Evolutionary conservation across 495 filamentous ascomycete genomes (phyloP).

Genomic region (Talaromyces wortmannii): DNA sequence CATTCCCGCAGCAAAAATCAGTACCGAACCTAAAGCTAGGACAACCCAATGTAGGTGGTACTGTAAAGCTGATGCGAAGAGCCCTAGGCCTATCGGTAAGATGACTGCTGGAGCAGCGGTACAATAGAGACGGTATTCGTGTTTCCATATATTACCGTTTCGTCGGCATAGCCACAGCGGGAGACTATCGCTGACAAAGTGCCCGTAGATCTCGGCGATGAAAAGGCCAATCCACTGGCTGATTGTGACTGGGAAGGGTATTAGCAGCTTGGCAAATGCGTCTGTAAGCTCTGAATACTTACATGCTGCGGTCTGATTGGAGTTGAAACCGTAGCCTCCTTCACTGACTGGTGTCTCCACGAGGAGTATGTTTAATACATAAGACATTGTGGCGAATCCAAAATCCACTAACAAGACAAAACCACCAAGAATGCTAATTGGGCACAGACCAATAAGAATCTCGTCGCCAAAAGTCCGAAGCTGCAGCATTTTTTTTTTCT

Average conservation of each 20-base stretch:
- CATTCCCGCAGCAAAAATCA: background rate
- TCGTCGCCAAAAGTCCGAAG: background rate
- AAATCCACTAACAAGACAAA: background rate
- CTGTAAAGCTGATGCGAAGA: background rate
- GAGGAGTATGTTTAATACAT: slow-evolving; percentile 9
- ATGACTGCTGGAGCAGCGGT: background rate
- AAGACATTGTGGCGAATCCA: background rate
- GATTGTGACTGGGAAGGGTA: slow-evolving; percentile 13
- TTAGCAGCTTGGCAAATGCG: background rate
- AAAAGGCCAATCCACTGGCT: slow-evolving; percentile 26
- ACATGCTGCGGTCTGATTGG: slow-evolving; percentile 22
- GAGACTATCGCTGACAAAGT: slow-evolving; percentile 25
- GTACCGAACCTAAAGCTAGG: no score
- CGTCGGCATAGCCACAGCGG: slow-evolving; percentile 19
- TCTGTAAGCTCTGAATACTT: no score
- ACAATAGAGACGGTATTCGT: slow-evolving; percentile 31
- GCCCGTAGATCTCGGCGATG: slow-evolving; percentile 19
- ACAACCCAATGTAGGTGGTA: no score
- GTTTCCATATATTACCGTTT: slow-evolving; percentile 24
- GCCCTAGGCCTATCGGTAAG: background rate
- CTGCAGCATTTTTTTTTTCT: slow-evolving; percentile 11
- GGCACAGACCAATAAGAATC: background rate
- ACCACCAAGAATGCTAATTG: background rate
- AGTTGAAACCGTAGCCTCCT: slow-evolving; percentile 27
- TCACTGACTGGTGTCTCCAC: slow-evolving; percentile 20